A percentile compares a stretch with the other conserved stretches of the same genome.
These are phyloP conservation scores for Lepidopterella palustris DNA, from an alignment of 495 filamentous ascomycete species.

Conservation along the genomic window DNA sequence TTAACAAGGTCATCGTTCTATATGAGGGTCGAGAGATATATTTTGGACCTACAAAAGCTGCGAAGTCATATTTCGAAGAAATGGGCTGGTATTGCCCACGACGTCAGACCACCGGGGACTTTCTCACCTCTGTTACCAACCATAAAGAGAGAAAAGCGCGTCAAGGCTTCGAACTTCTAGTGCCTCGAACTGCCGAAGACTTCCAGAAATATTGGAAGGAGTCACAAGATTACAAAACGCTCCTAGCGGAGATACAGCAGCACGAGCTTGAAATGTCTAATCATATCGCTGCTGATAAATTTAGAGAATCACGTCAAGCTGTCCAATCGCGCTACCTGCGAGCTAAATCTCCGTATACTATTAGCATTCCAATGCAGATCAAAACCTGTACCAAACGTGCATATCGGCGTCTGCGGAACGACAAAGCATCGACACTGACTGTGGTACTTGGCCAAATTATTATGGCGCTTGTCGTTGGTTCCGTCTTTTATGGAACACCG, in stretches of 20 bases:
- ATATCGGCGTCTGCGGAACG: conserved; percentile 58
- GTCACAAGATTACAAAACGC: neutral
- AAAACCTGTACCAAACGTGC: conserved; percentile 62
- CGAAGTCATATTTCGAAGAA: conserved; percentile 62
- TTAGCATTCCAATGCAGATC: conserved; percentile 64
- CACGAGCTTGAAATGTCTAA: conserved; percentile 3
- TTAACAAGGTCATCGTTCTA: conserved; percentile 71
- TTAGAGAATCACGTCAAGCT: neutral
- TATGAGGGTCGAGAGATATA: conserved; percentile 81
- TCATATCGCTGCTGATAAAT: neutral
- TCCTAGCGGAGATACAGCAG: neutral
- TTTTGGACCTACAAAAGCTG: conserved; percentile 58
- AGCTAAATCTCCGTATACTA: conserved; percentile 61
- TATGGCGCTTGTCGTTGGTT: conserved; percentile 70
- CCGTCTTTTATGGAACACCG: conserved; percentile 66
- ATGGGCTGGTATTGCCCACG: conserved; percentile 70
- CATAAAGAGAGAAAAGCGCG: conserved; percentile 51
- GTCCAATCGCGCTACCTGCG: conserved; percentile 1
- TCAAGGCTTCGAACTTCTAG: conserved; percentile 56
- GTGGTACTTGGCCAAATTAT: conserved; percentile 59
- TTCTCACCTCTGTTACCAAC: conserved; percentile 72
- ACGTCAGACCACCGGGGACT: conserved; percentile 71
- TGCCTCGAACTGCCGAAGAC: conserved; percentile 68
- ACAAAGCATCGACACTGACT: conserved; percentile 46
- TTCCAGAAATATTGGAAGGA: conserved; percentile 45